Evolutionary conservation across 1,284 basidiomycete species (phyloP), one percentile per base, ranked within the genome.

Genomic region (Tausonia pullulans): DNA sequence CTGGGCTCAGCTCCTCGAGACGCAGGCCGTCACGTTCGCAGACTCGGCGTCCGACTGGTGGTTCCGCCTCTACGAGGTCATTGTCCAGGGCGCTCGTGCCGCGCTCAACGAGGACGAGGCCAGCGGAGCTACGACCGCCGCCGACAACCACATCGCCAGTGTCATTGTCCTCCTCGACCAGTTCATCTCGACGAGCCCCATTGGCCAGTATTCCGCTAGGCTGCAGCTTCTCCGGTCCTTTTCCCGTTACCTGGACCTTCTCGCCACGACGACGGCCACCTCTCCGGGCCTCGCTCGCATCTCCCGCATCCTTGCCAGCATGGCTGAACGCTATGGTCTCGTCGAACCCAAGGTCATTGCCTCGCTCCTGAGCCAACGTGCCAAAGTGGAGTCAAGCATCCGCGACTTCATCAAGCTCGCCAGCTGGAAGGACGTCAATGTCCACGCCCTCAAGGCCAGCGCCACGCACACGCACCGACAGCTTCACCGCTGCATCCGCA

Each of bases 401-500:
- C 82, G 81, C 66, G 85, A 84, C 63, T 88, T 90, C 73, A 88
- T 98, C 80, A 93, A 92, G 74, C 81, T 99, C 51, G 96, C 96
- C 0, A 96, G 92, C 72, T 98, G 96, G 96, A 95, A 90, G 75
- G 96, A 99, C 73, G 81, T 95, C 72, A 99, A 98, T 71, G 87
- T 98, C 9, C 88, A 91, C 69, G 93, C 96, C 3, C 81, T 99
- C 68, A 90, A 88, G 74, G 86, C 89, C 68, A 98, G 93, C 71
- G 94, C 95, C 0, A 84, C 88, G 70, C 87, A 84, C 72, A 92
- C 90, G 2, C 96, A 99, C 75, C 85, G 86, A 67, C 90, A 94
- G 69, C 80, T 99, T 11, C 95, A 94, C 82, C 92, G 90, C 75
- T 84, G 86, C 69, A 83, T 98, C 68, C 84, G 90, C 67, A 96